Base-by-base conservation (phyloP, 2,329 filamentous ascomycete species). In the Pyricularia grisea region DNA sequence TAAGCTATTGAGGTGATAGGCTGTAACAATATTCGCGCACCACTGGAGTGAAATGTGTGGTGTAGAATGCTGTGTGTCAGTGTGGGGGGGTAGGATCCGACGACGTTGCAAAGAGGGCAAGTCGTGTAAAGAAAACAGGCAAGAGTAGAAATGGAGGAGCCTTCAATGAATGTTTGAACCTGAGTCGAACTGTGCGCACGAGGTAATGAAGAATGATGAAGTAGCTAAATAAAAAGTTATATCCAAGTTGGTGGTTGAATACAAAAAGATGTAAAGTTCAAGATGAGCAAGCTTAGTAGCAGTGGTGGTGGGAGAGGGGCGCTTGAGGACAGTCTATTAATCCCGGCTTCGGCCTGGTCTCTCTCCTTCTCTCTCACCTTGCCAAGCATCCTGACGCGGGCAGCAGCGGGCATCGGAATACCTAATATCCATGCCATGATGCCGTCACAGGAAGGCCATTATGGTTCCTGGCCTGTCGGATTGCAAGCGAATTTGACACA, bases 401-500 rank as follows among this genome's bases (percentile, higher is more conserved):
- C 42, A 55, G 42, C 42, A 55, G 42, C 42, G 42, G 42, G 42
- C 42, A n/a, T 55, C 42, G 42, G 42, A 7, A 55, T 55, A n/a
- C 20, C 42, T n/a, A 55, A n/a, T n/a, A 55, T 55, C 42, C 42
- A 55, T 55, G 20, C 42, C 20, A 55, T 55, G 42, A 55, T 55
- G 42, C 42, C 42, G 42, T 55, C 42, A 55, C 42, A 55, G 42
- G 17, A 17, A 20, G 17, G 42, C 42, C 20, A 55, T n/a, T 9
- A 1, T 9, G 42, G 42, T 55, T 7, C 17, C 42, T n/a, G 17
- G 42, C 42, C 20, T 55, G 42, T 10, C 20, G 42, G 42, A 7
- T 55, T 55, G 20, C 20, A 55, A 55, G 42, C 42, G 12, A 42
- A 73, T 71, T 72, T 71, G 72, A 70, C 73, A 72, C 68, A 72